Evolutionary conservation across 2,329 filamentous ascomycete species (phyloP).

Genomic region (Calonectria ilicicola): DNA sequence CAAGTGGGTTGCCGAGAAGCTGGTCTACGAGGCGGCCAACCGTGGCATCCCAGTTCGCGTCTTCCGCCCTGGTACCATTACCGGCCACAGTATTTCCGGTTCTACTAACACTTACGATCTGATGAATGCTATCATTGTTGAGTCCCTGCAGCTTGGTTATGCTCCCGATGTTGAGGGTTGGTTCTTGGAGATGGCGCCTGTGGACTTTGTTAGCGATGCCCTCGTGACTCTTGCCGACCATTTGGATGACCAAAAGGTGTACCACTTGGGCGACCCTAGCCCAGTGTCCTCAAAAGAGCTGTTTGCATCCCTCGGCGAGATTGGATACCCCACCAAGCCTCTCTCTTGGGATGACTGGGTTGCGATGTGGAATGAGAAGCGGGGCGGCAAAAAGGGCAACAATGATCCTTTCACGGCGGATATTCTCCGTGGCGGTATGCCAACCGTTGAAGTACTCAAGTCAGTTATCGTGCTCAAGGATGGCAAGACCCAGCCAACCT

Average conservation of each 20-base stretch:
- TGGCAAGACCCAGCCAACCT: slow-evolving; percentile 72
- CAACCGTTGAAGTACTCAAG: slow-evolving; percentile 76
- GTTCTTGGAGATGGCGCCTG: slow-evolving; percentile 86
- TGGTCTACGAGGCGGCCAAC: slow-evolving; percentile 76
- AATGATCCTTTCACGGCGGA: slow-evolving; percentile 82
- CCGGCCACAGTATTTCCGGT: slow-evolving; percentile 80
- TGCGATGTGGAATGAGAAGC: slow-evolving; percentile 77
- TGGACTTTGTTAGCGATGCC: slow-evolving; percentile 82
- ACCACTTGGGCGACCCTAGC: slow-evolving; percentile 80
- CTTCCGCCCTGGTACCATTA: slow-evolving; percentile 81
- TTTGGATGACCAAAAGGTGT: slow-evolving; percentile 72
- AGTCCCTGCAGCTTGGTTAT: slow-evolving; percentile 79
- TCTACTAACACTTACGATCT: slow-evolving; percentile 84
- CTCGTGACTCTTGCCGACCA: slow-evolving; percentile 78
- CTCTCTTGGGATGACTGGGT: slow-evolving; percentile 82
- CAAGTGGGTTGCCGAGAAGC: slow-evolving; percentile 84
- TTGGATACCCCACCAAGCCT: slow-evolving; percentile 78
- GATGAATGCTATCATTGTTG: slow-evolving; percentile 80
- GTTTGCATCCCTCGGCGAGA: slow-evolving; percentile 72
- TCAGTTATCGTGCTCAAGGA: slow-evolving; percentile 82
- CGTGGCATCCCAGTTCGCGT: slow-evolving; percentile 79
- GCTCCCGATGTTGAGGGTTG: slow-evolving; percentile 79
- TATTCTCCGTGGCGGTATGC: slow-evolving; percentile 85
- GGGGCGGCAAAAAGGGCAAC: slow-evolving; percentile 72
- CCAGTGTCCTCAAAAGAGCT: slow-evolving; percentile 75